phyloP scores from a whole-genome alignment of 495 filamentous ascomycete genomes.

The Neurospora sp. region DNA sequence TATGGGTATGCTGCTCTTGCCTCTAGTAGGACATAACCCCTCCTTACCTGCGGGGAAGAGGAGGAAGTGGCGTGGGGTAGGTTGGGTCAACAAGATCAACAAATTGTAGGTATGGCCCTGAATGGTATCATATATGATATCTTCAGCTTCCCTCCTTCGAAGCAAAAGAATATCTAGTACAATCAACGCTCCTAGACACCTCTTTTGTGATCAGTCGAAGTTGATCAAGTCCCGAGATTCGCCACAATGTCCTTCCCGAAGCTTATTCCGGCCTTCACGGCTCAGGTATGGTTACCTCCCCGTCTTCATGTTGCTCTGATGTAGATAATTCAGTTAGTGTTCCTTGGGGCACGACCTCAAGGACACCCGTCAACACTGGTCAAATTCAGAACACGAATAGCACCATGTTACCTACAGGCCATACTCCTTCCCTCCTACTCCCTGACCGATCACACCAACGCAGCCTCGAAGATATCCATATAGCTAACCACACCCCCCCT shows the following conservation, averaged over 20 bases:
- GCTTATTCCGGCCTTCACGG: conserved; percentile 36
- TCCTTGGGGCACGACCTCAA: background rate
- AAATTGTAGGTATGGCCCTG: background rate
- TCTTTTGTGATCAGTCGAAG: background rate
- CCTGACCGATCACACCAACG: background rate
- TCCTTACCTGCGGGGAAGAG: background rate
- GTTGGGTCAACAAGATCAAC: background rate
- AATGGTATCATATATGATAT: background rate
- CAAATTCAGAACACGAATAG: background rate
- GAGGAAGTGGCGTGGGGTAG: background rate
- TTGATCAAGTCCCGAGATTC: background rate
- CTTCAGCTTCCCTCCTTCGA: background rate
- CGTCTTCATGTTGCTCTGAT: background rate
- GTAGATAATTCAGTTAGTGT: background rate
- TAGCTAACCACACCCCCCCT: background rate
- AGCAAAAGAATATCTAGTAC: background rate
- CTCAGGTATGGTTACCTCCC: conserved; percentile 17
- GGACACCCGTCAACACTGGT: background rate
- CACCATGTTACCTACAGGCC: background rate
- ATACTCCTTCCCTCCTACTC: background rate
- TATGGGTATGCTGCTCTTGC: background rate
- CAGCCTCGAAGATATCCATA: background rate
- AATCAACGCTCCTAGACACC: too few relatives aligned
- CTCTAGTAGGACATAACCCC: background rate
- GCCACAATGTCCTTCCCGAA: conserved; percentile 21